Conservation (phyloP, 2,329 filamentous ascomycete species). For the Pseudogymnoascus sp. region DNA sequence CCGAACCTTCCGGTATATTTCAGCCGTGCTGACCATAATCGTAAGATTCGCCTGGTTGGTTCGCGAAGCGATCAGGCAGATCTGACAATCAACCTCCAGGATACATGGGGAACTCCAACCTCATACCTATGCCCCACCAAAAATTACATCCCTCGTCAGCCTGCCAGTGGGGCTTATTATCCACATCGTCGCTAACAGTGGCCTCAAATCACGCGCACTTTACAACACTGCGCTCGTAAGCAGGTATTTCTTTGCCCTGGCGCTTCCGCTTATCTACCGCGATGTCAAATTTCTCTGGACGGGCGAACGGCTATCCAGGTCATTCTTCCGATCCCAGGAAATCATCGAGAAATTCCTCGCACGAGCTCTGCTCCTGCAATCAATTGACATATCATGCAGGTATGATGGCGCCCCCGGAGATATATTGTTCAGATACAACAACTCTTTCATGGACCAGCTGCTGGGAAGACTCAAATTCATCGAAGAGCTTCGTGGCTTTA, state of each 20-base stretch:
- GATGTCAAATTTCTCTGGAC: not conserved
- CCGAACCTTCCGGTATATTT: not conserved
- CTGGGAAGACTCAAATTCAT: not conserved
- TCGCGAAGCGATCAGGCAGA: not conserved
- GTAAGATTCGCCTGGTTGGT: not conserved
- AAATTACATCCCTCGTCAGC: not conserved
- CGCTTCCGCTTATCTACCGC: not conserved
- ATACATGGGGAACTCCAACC: not conserved
- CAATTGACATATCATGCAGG: not conserved
- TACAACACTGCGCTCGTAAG: not conserved
- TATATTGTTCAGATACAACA: not conserved
- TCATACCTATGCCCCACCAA: not conserved
- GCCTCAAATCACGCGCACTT: not conserved
- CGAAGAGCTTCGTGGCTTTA: not conserved
- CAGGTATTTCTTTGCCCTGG: not conserved
- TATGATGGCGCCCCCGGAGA: not conserved
- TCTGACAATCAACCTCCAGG: not conserved
- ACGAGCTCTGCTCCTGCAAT: not conserved
- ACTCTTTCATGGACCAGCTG: not conserved
- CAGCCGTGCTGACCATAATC: not conserved
- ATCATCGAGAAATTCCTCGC: not conserved
- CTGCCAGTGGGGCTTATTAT: not conserved
- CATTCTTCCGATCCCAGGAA: not conserved
- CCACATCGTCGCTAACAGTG: not conserved
- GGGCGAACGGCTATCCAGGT: not conserved